Evolutionary conservation across 768 basidiomycete genomes (phyloP).

Genomic region (Russula brevipes): DNA sequence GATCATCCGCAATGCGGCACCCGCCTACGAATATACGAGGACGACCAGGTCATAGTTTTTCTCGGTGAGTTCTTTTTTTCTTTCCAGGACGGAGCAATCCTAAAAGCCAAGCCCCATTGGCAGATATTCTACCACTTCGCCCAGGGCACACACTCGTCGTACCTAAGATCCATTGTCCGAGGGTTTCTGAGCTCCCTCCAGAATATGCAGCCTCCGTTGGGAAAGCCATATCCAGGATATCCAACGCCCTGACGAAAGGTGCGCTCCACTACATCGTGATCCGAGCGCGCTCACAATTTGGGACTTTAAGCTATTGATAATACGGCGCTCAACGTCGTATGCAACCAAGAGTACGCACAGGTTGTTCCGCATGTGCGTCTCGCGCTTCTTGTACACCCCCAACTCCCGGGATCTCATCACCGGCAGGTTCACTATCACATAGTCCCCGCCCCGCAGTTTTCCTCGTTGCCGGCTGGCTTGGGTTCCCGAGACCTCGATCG

Average conservation of each 20-base stretch:
- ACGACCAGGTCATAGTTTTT: slow-evolving; percentile 58
- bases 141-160: slow-evolving; percentile 66
- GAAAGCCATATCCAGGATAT: slow-evolving; percentile 53
- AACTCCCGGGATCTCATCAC: neutral
- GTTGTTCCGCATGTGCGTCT: slow-evolving; percentile 65
- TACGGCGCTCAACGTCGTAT: slow-evolving; percentile 68
- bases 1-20: slow-evolving; percentile 48
- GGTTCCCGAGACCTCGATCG: slow-evolving; percentile 19
- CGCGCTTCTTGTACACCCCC: neutral
- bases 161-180: slow-evolving; percentile 57
- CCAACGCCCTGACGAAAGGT: slow-evolving; percentile 61
- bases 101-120: neutral
- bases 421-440: slow-evolving; percentile 70
- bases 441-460: slow-evolving; percentile 60
- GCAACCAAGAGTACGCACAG: slow-evolving; percentile 79
- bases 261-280: slow-evolving; percentile 14
- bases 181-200: slow-evolving; percentile 59
- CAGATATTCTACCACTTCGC: slow-evolving; percentile 65
- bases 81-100: neutral
- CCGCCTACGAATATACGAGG: slow-evolving; percentile 54
- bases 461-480: slow-evolving; percentile 17
- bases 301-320: slow-evolving; percentile 48
- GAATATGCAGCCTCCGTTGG: slow-evolving; percentile 57
- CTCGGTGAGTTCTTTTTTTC: slow-evolving; percentile 42
- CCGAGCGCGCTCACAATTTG: neutral